phyloP scores from a whole-genome alignment of 208 protist species.

The Borovskyia barvae region DNA sequence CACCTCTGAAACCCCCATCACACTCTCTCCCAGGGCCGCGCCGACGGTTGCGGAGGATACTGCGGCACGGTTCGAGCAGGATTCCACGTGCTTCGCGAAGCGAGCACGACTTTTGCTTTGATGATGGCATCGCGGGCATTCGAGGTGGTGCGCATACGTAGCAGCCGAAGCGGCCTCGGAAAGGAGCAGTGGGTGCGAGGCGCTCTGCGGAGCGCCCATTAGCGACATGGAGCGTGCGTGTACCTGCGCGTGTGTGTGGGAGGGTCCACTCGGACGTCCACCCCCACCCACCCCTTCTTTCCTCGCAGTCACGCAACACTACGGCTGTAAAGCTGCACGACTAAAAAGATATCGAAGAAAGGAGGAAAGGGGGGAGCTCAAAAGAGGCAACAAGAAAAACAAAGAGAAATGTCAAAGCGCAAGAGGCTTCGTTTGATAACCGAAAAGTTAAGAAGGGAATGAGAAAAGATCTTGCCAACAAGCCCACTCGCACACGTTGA shows the following conservation, averaged over 20 bases:
- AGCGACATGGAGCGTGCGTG: no score
- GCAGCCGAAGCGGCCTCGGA: background rate
- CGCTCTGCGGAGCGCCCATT: conserved; percentile 9
- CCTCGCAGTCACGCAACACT: conserved; percentile 3
- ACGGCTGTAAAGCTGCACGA: conserved; percentile 2
- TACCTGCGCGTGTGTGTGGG: no score
- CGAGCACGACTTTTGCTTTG: conserved; percentile 27
- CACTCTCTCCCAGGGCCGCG: no score
- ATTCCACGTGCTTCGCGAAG: conserved; percentile 26
- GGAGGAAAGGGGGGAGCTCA: background rate
- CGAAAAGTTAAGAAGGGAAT: no score
- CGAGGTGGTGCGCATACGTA: conserved; percentile 2
- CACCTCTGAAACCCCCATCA: no score
- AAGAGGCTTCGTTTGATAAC: no score
- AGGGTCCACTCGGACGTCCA: no score
- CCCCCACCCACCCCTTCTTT: no score
- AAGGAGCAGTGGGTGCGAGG: conserved; percentile 1
- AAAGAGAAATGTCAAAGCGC: background rate
- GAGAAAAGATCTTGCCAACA: no score
- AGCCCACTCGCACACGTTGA: no score
- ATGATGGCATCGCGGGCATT: conserved; percentile 22
- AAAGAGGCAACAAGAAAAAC: conserved; percentile 3
- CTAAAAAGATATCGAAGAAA: conserved; percentile 3
- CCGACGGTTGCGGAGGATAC: no score
- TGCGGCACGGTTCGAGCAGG: conserved; percentile 21